Conservation (phyloP, 2,329 filamentous ascomycete genomes). For the Thermothelomyces thermophilus region DNA sequence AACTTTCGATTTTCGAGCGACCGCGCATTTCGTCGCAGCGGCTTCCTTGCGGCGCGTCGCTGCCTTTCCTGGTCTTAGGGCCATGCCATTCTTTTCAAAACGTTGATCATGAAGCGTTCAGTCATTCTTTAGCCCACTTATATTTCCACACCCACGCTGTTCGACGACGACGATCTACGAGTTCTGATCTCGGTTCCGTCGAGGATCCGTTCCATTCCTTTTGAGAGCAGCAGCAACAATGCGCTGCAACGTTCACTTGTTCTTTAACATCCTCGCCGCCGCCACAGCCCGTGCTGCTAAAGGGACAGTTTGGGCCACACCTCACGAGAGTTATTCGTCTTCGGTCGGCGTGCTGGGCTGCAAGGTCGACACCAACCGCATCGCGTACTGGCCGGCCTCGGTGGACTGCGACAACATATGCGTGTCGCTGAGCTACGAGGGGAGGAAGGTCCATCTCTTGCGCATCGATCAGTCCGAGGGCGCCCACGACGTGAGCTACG, state of each 20-base stretch:
- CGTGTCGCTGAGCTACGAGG: constrained; percentile 44
- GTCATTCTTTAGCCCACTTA: constrained; percentile 7
- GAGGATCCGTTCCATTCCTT: constrained; percentile 6
- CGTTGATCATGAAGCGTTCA: background rate
- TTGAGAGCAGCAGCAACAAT: constrained; percentile 10
- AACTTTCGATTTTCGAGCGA: background rate
- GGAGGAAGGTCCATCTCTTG: constrained; percentile 49
- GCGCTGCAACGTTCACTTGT: constrained; percentile 14
- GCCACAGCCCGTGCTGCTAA: constrained; percentile 21
- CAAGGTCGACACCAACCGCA: constrained; percentile 54
- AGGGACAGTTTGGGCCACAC: constrained; percentile 38
- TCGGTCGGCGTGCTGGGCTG: constrained; percentile 54
- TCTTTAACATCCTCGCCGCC: constrained; percentile 14
- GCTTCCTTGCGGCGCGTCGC: background rate
- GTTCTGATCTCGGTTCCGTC: background rate
- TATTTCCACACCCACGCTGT: background rate
- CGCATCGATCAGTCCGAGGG: constrained; percentile 50
- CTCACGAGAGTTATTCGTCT: constrained; percentile 51
- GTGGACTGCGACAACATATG: constrained; percentile 52
- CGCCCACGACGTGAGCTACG: constrained; percentile 53
- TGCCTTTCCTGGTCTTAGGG: constrained; percentile 10
- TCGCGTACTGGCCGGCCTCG: constrained; percentile 52
- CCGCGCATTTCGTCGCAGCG: constrained; percentile 1
- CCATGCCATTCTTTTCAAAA: constrained; percentile 15
- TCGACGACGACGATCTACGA: background rate